phyloP scores from a whole-genome alignment of 768 basidiomycete species.

The Amanita subjunquillea region DNA sequence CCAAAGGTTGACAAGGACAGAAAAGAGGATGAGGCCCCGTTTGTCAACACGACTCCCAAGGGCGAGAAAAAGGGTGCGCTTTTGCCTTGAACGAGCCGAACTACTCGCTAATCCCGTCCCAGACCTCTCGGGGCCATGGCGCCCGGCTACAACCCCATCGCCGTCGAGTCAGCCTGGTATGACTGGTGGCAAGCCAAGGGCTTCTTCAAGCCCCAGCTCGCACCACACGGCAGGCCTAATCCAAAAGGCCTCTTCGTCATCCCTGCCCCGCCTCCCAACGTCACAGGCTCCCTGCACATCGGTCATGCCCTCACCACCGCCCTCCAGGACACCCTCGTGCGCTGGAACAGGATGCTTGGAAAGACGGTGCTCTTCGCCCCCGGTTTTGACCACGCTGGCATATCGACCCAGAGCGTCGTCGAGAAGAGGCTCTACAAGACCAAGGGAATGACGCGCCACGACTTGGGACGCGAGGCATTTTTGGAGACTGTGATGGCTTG shows the following conservation, averaged over 20 bases:
- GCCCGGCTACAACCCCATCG: conserved; percentile 89
- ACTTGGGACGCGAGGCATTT: conserved; percentile 91
- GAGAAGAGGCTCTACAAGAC: conserved; percentile 86
- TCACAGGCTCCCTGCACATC: conserved; percentile 92
- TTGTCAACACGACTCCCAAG: conserved; percentile 80
- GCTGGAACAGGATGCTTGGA: conserved; percentile 98
- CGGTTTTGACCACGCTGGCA: conserved; percentile 97
- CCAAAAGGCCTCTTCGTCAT: conserved; percentile 73
- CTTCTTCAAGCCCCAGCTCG: conserved; percentile 74
- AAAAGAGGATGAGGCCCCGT: conserved; percentile 59
- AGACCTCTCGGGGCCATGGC: conserved; percentile 87
- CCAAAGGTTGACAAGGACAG: conserved; percentile 66
- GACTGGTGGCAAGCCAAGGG: conserved; percentile 94
- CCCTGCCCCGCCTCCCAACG: conserved; percentile 90
- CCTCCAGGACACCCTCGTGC: conserved; percentile 80
- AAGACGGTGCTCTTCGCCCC: conserved; percentile 85
- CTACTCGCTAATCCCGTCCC: background rate
- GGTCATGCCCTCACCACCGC: conserved; percentile 90
- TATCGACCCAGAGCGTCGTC: conserved; percentile 96
- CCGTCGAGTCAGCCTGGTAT: conserved; percentile 94
- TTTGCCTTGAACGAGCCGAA: background rate
- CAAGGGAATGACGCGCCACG: conserved; percentile 76
- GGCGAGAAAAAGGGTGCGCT: conserved; percentile 83
- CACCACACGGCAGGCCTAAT: conserved; percentile 32
- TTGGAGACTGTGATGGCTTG: conserved; percentile 87